These are phyloP conservation scores for Dalbergia cultrata DNA, from an alignment of 306 rosid genomes.

Conservation along the genomic window DNA sequence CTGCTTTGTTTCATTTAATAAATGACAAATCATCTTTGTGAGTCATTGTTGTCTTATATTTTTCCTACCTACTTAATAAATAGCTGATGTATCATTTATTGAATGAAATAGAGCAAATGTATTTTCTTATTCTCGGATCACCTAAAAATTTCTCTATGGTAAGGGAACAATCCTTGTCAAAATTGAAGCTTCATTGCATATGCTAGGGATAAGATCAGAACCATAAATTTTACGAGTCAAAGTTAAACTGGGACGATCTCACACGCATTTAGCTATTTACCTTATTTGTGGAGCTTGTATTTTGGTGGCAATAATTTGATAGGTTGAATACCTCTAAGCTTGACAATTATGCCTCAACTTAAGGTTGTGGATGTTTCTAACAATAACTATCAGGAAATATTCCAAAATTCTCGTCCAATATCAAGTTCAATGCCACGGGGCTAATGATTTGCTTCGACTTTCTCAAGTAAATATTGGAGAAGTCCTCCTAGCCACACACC, in stretches of 20 bases:
- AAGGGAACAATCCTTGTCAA: conserved; percentile 55
- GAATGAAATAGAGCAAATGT: no score
- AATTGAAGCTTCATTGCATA: conserved; percentile 58
- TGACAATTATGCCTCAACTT: conserved; percentile 6
- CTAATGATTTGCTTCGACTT: neutral
- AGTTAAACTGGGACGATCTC: conserved; percentile 64
- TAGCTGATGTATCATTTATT: no score
- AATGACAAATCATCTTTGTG: no score
- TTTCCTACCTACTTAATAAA: no score
- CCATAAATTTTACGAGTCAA: conserved; percentile 52
- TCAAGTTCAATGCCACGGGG: neutral
- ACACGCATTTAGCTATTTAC: conserved; percentile 56
- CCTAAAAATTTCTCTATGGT: no score
- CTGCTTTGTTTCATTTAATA: no score
- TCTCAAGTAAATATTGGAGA: no score
- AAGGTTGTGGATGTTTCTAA: neutral
- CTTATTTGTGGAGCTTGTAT: conserved; percentile 51
- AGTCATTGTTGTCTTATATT: no score
- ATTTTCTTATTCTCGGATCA: no score
- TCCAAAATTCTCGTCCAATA: neutral
- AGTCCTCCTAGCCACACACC: no score
- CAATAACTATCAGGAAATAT: neutral
- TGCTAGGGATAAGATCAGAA: conserved; percentile 38
- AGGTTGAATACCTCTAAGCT: conserved; percentile 52
- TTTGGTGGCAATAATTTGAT: conserved; percentile 57